Percentiles rank a stretch among this genome's conserved stretches.
Evolutionary conservation across 495 filamentous ascomycete genomes (phyloP).

Genomic region (Chlorociboria aeruginascens): DNA sequence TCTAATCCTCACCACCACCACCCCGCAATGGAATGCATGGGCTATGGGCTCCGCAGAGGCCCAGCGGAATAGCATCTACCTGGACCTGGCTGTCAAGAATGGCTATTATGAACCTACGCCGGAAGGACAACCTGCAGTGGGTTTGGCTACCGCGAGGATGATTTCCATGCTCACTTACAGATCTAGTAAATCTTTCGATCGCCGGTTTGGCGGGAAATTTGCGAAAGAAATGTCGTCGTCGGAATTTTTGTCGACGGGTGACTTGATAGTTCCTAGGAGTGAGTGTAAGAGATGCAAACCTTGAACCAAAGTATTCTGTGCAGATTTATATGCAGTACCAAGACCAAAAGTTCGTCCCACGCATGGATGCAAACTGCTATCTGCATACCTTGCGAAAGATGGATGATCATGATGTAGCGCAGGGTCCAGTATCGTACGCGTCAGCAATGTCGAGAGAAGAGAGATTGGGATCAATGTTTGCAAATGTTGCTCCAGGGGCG

Average conservation of each 20-base stretch:
- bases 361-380: slow-evolving; percentile 30
- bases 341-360: slow-evolving; percentile 25
- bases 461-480: slow-evolving; percentile 14
- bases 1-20: slow-evolving; percentile 26
- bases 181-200: slow-evolving; percentile 24
- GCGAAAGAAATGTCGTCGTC: background rate
- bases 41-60: slow-evolving; percentile 28
- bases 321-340: slow-evolving; percentile 29
- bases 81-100: slow-evolving; percentile 22
- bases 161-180: slow-evolving; percentile 31
- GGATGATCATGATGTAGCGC: slow-evolving; percentile 27
- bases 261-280: background rate
- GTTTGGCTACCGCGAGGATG: slow-evolving; percentile 26
- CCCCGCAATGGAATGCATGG: slow-evolving; percentile 26
- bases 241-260: background rate
- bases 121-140: slow-evolving; percentile 12
- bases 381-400: slow-evolving; percentile 27
- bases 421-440: slow-evolving; percentile 6
- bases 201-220: slow-evolving; percentile 20
- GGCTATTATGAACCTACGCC: slow-evolving; percentile 24
- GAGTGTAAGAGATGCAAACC: background rate
- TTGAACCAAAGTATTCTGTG: slow-evolving; percentile 18
- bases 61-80: slow-evolving; percentile 25
- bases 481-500: slow-evolving; percentile 14
- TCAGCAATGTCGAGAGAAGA: slow-evolving; percentile 1